A percentile compares a stretch with the other conserved stretches of the same genome.
These are phyloP conservation scores for Phyllosticta ampelicida DNA, from an alignment of 2,329 filamentous ascomycete genomes.

Conservation along the genomic window DNA sequence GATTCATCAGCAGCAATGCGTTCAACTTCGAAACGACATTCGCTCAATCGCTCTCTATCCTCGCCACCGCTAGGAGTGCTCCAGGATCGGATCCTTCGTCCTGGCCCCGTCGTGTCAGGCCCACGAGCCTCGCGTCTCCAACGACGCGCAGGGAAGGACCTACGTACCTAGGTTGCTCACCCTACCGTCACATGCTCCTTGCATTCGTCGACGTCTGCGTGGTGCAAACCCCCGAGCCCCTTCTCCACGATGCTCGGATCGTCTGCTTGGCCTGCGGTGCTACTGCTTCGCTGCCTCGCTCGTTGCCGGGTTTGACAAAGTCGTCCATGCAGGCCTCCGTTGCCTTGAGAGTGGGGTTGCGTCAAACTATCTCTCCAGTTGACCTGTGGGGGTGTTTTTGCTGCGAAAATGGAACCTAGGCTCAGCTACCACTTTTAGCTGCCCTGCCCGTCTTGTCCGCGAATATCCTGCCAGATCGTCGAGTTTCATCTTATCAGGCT, in stretches of 20 bases:
- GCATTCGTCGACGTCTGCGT: not conserved
- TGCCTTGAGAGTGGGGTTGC: not conserved
- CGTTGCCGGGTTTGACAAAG: not conserved
- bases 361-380: not conserved
- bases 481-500: slow-evolving; percentile 3
- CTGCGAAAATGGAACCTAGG: slow-evolving; percentile 8
- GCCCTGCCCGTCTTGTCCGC: not conserved
- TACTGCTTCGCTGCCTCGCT: slow-evolving; percentile 5
- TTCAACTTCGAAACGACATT: not conserved
- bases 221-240: not conserved
- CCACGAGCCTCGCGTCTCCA: slow-evolving; percentile 1
- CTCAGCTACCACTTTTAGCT: slow-evolving; percentile 3
- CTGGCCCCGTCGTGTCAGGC: not conserved
- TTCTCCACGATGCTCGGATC: slow-evolving; percentile 11
- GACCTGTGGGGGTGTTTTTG: slow-evolving; percentile 2
- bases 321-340: too few species aligned
- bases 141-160: not conserved
- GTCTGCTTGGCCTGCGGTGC: slow-evolving; percentile 3
- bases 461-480: not conserved
- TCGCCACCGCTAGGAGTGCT: slow-evolving; percentile 3
- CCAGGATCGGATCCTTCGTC: slow-evolving; percentile 10
- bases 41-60: not conserved
- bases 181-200: not conserved
- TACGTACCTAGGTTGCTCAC: not conserved
- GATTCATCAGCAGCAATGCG: not conserved